Evolutionary conservation across 169 alveolate species (phyloP).

Genomic region (Cryptosporidium ryanae): DNA sequence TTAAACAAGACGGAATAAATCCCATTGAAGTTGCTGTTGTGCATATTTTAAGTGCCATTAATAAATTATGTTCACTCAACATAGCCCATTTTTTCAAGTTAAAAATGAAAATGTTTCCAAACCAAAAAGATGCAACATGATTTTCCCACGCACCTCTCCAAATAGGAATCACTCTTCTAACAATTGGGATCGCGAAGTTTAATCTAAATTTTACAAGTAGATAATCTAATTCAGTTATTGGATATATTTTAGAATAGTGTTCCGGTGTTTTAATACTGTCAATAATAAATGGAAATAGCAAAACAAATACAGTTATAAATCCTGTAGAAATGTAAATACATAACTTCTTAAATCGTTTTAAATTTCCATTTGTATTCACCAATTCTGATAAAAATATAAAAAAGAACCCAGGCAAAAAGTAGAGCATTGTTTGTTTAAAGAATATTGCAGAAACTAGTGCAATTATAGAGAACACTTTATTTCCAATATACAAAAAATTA

Average conservation of each 20-base stretch:
- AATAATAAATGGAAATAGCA: conserved; percentile 29
- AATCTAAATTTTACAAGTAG: conserved; percentile 15
- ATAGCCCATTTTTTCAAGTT: conserved; percentile 61
- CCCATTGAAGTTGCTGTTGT: conserved; percentile 56
- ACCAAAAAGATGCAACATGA: conserved; percentile 90
- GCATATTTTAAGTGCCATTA: conserved; percentile 36
- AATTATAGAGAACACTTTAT: conserved; percentile 31
- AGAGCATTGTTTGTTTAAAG: conserved; percentile 90
- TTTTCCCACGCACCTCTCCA: conserved; percentile 89
- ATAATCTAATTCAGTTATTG: neutral
- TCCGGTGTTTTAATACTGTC: conserved; percentile 20
- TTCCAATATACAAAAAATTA: conserved; percentile 71
- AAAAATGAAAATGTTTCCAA: conserved; percentile 70
- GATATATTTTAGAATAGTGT: neutral
- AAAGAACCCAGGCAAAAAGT: conserved; percentile 86
- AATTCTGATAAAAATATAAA: conserved; percentile 72
- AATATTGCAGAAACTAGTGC: conserved; percentile 78
- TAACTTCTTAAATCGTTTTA: conserved; percentile 31
- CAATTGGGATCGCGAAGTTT: conserved; percentile 50
- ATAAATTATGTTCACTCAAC: conserved; percentile 37
- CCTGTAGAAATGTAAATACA: conserved; percentile 10
- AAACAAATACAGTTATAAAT: neutral
- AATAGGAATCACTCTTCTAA: conserved; percentile 86
- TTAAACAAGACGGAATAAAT: conserved; percentile 64
- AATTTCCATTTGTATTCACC: conserved; percentile 15